Evolutionary conservation across 768 basidiomycete genomes (phyloP), one percentile per base, ranked within the genome.

Genomic region (Erythrobasidium yunnanense): DNA sequence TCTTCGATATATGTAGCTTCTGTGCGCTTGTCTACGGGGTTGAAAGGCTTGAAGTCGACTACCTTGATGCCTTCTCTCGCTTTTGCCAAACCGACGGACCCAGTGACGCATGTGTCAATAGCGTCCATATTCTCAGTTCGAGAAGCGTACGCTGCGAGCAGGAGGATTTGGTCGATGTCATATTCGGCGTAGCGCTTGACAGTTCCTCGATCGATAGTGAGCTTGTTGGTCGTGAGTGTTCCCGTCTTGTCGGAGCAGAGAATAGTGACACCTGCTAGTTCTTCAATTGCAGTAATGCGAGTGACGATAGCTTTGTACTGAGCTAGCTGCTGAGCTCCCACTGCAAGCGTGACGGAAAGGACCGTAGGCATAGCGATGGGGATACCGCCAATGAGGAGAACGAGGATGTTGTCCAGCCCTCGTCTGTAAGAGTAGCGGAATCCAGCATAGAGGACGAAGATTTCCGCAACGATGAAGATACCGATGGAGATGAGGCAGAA

Each of bases 301-400:
- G 93, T 97, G 77, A 97, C 93, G 71, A 95, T 96, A 70, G 93
- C 93, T 83, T 97, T 95, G 83, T 96, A 89, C 81, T 92, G 92
- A 73, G 93, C 92, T 71, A 97, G 85, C 76, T 97, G 93, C 79
- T 95, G 91, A 42, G 93, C 93, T 79, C 93, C 93, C 75, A 97
- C 92, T 57, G 93, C 93, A 75, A 96, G 89, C 22, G 93, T 96
- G 79, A 96, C 93, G 65, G 91, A 95, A 68, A 97, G 79, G 70
- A 96, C 92, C 68, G 93, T 97, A 71, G 93, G 93, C 93, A 97
- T 97, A 76, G 93, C 93, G 78, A 96, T 97, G 74, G 93, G 93
- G 75, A 97, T 97, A 81, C 93, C 93, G 81, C 93, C 93, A 78
- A 97, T 97, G 83, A 97, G 83, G 77, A 97, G 88, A 70, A 96